phyloP scores from a whole-genome alignment of 352 stramenopile genomes.

The Pythium phragmitis region DNA sequence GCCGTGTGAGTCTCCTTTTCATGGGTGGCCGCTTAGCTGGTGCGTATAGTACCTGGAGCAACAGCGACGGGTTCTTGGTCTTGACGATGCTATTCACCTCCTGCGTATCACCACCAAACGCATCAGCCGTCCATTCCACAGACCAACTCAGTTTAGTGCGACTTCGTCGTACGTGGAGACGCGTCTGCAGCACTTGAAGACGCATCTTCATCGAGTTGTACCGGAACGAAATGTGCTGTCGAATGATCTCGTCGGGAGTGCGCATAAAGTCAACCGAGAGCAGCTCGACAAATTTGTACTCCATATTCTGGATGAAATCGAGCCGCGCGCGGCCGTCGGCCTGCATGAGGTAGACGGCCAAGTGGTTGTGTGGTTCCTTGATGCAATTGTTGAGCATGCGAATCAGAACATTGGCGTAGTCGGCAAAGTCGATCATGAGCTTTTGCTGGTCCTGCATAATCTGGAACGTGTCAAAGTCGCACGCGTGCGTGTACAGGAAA shows the following conservation, averaged over 20 bases:
- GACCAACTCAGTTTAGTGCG: not conserved
- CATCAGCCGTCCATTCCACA: not conserved
- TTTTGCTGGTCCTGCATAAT: constrained; percentile 94
- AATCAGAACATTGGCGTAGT: constrained; percentile 93
- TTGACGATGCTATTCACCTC: constrained; percentile 95
- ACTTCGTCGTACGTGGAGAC: constrained; percentile 64
- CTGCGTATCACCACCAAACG: constrained; percentile 23
- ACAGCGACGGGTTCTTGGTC: constrained; percentile 92
- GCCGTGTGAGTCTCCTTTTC: not conserved
- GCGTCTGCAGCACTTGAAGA: constrained; percentile 89
- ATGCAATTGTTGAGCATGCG: constrained; percentile 96
- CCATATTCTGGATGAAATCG: constrained; percentile 96
- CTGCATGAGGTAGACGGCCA: constrained; percentile 94
- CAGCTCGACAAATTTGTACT: constrained; percentile 96
- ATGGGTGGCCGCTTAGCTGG: too few species aligned
- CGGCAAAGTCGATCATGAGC: constrained; percentile 94
- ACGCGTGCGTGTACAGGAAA: constrained; percentile 92
- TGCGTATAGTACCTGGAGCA: constrained; percentile 80
- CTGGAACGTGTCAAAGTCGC: constrained; percentile 85
- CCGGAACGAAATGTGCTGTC: constrained; percentile 92
- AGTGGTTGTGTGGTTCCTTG: constrained; percentile 92
- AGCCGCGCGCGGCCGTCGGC: constrained; percentile 87
- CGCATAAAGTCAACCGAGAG: constrained; percentile 90
- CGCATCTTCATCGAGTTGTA: constrained; percentile 94
- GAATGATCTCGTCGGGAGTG: constrained; percentile 87